These are phyloP conservation scores for Coemansia aciculifera DNA, from an alignment of 192 early-diverging fungal species.

Conservation along the genomic window DNA sequence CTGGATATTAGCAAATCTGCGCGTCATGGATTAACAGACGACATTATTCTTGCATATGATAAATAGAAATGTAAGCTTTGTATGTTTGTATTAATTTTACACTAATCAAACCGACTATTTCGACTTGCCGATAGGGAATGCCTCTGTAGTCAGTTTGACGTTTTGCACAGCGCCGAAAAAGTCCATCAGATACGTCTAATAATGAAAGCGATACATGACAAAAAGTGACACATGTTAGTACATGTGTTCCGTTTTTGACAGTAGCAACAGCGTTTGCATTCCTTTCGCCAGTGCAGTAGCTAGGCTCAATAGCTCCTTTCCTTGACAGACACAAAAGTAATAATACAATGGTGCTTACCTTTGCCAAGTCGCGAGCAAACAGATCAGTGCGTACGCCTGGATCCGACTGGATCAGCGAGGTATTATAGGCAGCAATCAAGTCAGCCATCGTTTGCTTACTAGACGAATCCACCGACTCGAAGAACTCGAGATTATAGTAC, in stretches of 20 bases:
- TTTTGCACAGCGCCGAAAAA: slow-evolving; percentile 97
- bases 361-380: slow-evolving; percentile 73
- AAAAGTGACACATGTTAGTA: neutral
- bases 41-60: neutral
- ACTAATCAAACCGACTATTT: neutral
- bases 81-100: neutral
- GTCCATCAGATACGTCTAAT: slow-evolving; percentile 77
- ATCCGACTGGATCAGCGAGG: slow-evolving; percentile 69
- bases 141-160: slow-evolving; percentile 72
- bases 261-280: neutral
- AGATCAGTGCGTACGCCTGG: slow-evolving; percentile 86
- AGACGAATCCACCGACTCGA: slow-evolving; percentile 82
- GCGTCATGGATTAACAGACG: neutral
- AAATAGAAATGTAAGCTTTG: neutral
- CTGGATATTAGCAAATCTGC: neutral
- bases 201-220: slow-evolving; percentile 27
- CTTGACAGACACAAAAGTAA: neutral
- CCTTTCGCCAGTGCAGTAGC: neutral
- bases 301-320: slow-evolving; percentile 1
- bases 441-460: slow-evolving; percentile 73
- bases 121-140: slow-evolving; percentile 38
- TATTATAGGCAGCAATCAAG: slow-evolving; percentile 82
- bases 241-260: neutral
- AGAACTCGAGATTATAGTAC: slow-evolving; percentile 90
- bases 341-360: slow-evolving; percentile 56